Evolutionary conservation across 768 basidiomycete species (phyloP), one percentile per base, ranked within the genome.

Genomic region (Rhizopogon vulgaris): DNA sequence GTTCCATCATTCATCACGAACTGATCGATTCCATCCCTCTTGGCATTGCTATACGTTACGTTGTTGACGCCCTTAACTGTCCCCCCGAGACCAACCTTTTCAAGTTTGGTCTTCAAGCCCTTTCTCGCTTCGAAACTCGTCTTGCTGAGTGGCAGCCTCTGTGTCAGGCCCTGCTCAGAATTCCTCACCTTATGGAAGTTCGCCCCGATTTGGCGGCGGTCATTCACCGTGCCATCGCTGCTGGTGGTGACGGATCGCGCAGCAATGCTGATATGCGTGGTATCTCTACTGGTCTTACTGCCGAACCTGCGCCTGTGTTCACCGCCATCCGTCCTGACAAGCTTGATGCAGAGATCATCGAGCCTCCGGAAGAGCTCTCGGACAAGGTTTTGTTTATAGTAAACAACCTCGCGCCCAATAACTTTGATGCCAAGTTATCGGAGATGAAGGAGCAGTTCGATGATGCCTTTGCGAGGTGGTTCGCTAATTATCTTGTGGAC

Each of bases 341-440:
- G 8, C 65, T 86, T 38, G 80, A 83, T n/a, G 73, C 75, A 11
- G 81, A 81, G 41, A 74, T 85, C 15, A 75, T 79, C 41, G 67
- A 75, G 48, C 96, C 96, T 3, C 79, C 87, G 3, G 91, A 96
- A 67, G 91, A 91, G 59, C 69, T 87, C 36, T 91, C 91, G 27
- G 96, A 99, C 75, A 86, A 84, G 55, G 93, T 99, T 57, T 75
- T 98, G 42, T 99, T 99, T 76, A 95, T 97, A 61, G 84, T 99
- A 70, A 99, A 99, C 73, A 98, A 99, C 59, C 79, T 99, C 52
- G 94, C 95, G 0, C 90, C 92, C 9, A 89, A 76, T 67, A 99
- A 98, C 65, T 94, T 96, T 55, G 93, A 93, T 36, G 60, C 77
- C 24, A 99, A 99, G 69, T 72, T 94, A 34, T 67, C 71, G 30